phyloP scores from a whole-genome alignment of 1,139 yeast genomes.

The Pichia sp. region DNA sequence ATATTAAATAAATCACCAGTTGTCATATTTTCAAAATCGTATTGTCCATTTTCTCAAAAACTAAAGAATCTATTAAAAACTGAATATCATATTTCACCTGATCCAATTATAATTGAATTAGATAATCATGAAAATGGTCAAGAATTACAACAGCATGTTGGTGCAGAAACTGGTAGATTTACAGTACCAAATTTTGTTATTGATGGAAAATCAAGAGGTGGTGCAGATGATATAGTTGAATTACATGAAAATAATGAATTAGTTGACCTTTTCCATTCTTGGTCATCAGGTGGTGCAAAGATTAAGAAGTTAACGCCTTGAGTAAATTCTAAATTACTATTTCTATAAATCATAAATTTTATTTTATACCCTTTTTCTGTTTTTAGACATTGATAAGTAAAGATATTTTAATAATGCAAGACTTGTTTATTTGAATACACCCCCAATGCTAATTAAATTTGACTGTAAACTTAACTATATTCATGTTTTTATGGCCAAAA shows the following conservation, averaged over 20 bases:
- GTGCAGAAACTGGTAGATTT: conserved; percentile 48
- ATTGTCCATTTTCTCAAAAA: conserved; percentile 68
- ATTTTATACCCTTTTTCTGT: not conserved
- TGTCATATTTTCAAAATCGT: conserved; percentile 63
- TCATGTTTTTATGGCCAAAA: no score
- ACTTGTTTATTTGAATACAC: no score
- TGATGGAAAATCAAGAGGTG: conserved; percentile 63
- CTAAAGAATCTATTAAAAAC: conserved; percentile 61
- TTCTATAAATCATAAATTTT: not conserved
- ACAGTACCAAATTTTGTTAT: conserved; percentile 72
- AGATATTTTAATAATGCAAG: not conserved
- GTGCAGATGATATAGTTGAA: conserved; percentile 68
- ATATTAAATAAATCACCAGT: conserved; percentile 57
- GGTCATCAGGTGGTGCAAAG: conserved; percentile 58
- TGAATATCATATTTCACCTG: conserved; percentile 66
- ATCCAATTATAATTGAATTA: conserved; percentile 68
- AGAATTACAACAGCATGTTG: conserved; percentile 55
- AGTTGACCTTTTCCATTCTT: conserved; percentile 41
- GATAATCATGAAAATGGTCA: conserved; percentile 69
- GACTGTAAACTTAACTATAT: no score
- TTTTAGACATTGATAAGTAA: not conserved
- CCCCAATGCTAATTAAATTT: no score
- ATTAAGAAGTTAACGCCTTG: conserved; percentile 39
- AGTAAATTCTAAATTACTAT: not conserved
- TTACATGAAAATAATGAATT: conserved; percentile 55